A percentile compares a stretch with the other conserved stretches of the same genome.
Conservation (phyloP, 2,329 filamentous ascomycete genomes). For the Claviceps arundinis region DNA sequence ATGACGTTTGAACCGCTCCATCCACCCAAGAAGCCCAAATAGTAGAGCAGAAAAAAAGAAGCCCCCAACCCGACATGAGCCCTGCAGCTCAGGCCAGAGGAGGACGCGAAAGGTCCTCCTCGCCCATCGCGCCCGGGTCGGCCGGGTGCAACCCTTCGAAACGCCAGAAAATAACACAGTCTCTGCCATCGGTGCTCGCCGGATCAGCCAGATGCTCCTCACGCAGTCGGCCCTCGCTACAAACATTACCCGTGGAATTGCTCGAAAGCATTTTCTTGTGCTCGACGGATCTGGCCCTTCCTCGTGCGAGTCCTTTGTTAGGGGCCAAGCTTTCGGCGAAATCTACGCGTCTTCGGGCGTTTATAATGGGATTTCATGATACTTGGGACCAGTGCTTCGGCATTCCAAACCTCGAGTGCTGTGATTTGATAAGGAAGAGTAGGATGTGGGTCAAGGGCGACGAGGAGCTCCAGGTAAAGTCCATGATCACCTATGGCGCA, state of each 20-base stretch:
- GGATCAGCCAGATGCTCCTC: constrained; percentile 14
- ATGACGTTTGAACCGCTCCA: no score
- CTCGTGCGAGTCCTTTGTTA: constrained; percentile 27
- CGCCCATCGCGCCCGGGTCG: neutral
- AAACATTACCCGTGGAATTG: constrained; percentile 16
- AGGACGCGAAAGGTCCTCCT: no score
- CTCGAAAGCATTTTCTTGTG: constrained; percentile 36
- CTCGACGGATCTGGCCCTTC: constrained; percentile 35
- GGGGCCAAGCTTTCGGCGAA: constrained; percentile 31
- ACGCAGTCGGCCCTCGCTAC: constrained; percentile 10
- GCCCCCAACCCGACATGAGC: no score
- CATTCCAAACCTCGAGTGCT: no score
- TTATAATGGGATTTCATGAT: constrained; percentile 23
- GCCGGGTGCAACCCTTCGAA: neutral
- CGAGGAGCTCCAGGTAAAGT: constrained; percentile 29
- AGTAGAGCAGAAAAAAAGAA: no score
- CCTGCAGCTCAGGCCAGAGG: no score
- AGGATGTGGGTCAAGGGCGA: constrained; percentile 18
- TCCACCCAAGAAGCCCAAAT: no score
- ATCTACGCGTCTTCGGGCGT: constrained; percentile 23
- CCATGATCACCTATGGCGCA: neutral
- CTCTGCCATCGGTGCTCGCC: constrained; percentile 14
- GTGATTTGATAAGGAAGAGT: neutral
- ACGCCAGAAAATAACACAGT: constrained; percentile 16
- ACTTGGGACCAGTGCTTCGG: constrained; percentile 28